Percentiles rank a stretch among this genome's conserved stretches.
These are phyloP conservation scores for Dichotomopilus funicola DNA, from an alignment of 2,329 filamentous ascomycete genomes.

Conservation along the genomic window DNA sequence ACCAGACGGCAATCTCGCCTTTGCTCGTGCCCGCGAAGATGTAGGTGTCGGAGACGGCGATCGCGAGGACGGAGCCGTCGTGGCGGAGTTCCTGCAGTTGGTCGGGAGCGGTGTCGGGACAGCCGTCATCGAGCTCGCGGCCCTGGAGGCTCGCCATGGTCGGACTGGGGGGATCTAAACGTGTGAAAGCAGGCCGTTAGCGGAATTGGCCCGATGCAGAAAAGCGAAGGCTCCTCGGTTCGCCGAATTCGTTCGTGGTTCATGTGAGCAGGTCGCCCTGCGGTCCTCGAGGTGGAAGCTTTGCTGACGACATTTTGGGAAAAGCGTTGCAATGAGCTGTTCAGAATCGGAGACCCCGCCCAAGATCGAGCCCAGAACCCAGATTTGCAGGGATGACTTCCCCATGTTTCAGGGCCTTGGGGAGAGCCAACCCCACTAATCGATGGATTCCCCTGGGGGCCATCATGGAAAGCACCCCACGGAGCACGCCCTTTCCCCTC, in stretches of 20 bases:
- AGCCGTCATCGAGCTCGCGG: constrained; percentile 24
- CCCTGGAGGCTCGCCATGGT: constrained; percentile 17
- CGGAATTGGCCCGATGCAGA: background rate
- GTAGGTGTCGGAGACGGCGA: constrained; percentile 71
- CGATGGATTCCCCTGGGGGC: background rate
- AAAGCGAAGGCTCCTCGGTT: background rate
- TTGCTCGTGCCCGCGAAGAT: constrained; percentile 92
- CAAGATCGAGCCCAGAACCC: constrained; percentile 10
- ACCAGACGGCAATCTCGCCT: constrained; percentile 90
- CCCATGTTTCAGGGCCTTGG: constrained; percentile 11
- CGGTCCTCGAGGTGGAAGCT: background rate
- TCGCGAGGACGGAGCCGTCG: constrained; percentile 70
- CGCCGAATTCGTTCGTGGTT: background rate
- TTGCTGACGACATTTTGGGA: constrained; percentile 15
- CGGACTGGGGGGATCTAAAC: constrained; percentile 3
- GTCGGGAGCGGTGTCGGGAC: constrained; percentile 42
- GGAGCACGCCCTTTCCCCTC: background rate
- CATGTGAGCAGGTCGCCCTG: background rate
- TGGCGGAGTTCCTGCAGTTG: constrained; percentile 70
- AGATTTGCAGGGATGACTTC: constrained; percentile 6
- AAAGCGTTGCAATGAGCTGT: background rate
- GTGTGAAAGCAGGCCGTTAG: background rate
- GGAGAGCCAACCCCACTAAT: constrained; percentile 7
- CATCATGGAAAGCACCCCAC: constrained; percentile 6
- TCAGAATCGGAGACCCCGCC: constrained; percentile 4